These are phyloP conservation scores for Ustanciosporium gigantosporum DNA, from an alignment of 1,284 basidiomycete species.

Conservation along the genomic window DNA sequence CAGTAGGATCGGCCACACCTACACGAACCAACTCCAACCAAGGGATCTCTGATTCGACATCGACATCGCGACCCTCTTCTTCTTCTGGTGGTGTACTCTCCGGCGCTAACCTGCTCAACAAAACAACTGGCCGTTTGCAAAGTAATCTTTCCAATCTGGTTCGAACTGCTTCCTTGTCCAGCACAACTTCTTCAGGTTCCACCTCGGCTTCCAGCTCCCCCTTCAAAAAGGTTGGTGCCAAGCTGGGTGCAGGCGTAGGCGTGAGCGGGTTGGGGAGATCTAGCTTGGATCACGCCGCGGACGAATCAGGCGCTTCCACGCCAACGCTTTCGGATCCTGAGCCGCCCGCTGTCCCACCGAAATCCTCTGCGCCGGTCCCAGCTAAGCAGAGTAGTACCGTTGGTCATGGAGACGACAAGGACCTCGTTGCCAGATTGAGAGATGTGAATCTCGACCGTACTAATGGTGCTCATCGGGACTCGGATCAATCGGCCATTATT, in stretches of 20 bases:
- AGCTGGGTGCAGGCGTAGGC: not conserved
- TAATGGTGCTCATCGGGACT: too few species aligned
- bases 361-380: too few species aligned
- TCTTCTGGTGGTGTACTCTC: not conserved
- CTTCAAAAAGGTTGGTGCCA: not conserved
- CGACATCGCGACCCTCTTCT: slow-evolving; percentile 1
- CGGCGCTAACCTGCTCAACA: not conserved
- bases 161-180: slow-evolving; percentile 3
- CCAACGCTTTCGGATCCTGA: too few species aligned
- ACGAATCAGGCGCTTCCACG: not conserved
- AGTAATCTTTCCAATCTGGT: slow-evolving; percentile 18
- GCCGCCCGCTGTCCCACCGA: not conserved
- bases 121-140: slow-evolving; percentile 16
- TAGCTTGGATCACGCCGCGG: not conserved
- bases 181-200: not conserved
- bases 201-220: not conserved
- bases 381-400: too few species aligned
- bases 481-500: too few species aligned
- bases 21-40: not conserved
- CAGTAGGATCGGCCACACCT: not conserved
- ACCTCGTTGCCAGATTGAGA: too few species aligned
- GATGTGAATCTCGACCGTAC: too few species aligned
- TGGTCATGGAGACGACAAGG: too few species aligned
- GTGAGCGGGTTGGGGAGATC: not conserved
- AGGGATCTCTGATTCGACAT: not conserved